A percentile compares a stretch with the other conserved stretches of the same genome.
phyloP scores from a whole-genome alignment of 352 stramenopile species.

The Pythium apleroticum region DNA sequence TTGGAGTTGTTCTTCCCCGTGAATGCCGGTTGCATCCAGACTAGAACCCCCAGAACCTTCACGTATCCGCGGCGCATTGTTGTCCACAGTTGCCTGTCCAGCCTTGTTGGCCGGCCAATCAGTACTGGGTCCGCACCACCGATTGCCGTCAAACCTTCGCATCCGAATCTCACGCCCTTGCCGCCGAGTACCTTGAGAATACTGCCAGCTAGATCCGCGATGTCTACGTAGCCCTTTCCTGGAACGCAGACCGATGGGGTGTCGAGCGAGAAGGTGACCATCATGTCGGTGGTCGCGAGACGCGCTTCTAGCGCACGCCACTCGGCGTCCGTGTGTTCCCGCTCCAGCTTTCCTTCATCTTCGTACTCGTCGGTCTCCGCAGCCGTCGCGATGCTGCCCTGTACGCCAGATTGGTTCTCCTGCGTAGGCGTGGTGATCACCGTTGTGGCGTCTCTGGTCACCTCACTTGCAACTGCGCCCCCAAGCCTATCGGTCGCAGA shows the following conservation, averaged over 20 bases:
- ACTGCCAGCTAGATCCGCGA: background rate
- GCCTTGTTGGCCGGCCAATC: background rate
- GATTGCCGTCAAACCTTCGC: background rate
- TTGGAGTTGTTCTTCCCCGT: background rate
- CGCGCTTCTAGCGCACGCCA: background rate
- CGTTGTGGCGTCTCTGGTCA: no score
- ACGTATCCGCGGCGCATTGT: conserved; percentile 1
- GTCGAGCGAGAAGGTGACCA: background rate
- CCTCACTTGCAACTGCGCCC: no score
- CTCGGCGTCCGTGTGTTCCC: background rate
- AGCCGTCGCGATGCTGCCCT: no score
- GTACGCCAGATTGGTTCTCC: no score
- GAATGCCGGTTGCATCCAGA: conserved; percentile 5
- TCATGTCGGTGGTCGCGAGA: background rate
- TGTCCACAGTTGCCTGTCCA: background rate
- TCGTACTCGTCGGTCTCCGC: no score
- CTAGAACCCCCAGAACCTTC: conserved; percentile 1
- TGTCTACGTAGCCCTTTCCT: background rate
- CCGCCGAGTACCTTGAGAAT: background rate
- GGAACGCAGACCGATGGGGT: background rate
- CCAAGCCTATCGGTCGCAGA: no score
- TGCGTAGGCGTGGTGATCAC: no score
- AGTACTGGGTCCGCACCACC: background rate
- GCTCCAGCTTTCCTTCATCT: conserved; percentile 1
- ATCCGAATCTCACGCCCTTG: background rate